Evolutionary conservation across 192 early-diverging fungal species (phyloP), one percentile per base, ranked within the genome.

Genomic region (Hyaloraphidium curvatum): DNA sequence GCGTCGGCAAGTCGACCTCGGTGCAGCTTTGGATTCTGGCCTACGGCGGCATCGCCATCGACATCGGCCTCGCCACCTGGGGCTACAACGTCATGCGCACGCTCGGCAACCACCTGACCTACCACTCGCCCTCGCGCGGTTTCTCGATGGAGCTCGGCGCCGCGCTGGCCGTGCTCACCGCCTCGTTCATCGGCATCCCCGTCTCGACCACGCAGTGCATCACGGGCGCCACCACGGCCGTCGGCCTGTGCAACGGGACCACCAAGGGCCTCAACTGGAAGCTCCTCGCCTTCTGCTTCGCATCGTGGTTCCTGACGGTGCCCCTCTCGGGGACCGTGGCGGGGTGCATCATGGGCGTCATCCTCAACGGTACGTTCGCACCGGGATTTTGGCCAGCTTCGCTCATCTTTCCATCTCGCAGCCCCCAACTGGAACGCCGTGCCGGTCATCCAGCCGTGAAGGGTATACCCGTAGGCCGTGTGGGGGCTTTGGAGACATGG

Each of bases 181-280:
- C 82, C 51, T 82, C 82, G 39, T 81, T 81, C 63, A 59, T 89
- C 29, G 72, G 70, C 27, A 67, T 88, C 7, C 86, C 86, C 9
- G 83, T 89, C 13, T 86, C 84, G 11, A 84, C 84, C 0, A 86
- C 84, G 1, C 84, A 85, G 55, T 89, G 84, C 65, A 82, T 86
- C 31, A 80, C 78, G 30, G 84, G 87, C 41, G 77, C 84, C 23
- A 80, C 83, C 14, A 63, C 75, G 5, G 72, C 69, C 19, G 75
- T 89, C 41, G 86, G 83, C 43, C 71, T 89, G 26, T 79, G 78
- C 62, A 78, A 81, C 48, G 78, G 77, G 28, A 60, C 55, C 52
- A 59, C 67, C 33, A 74, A 67, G 11, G 72, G 78, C 23, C 55
- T 86, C 30, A 87, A 87, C 75, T 88, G 86, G 86, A 76, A 65